phyloP scores from a whole-genome alignment of 176 grass and related monocot genomes.

The Phyllostachys edulis region DNA sequence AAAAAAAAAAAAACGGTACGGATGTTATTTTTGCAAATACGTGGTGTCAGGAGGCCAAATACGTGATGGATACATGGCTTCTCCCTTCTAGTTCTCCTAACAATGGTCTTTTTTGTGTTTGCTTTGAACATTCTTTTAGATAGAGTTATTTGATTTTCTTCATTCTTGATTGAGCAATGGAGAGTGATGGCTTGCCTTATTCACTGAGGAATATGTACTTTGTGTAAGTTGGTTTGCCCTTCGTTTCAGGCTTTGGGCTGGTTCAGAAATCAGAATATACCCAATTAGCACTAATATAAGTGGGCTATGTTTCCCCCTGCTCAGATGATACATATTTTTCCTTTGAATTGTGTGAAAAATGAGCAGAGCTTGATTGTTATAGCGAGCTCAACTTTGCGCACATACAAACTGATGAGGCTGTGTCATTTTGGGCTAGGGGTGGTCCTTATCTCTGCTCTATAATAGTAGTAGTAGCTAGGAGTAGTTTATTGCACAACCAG shows the following conservation, averaged over 20 bases:
- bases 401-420: neutral
- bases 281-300: neutral
- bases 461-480: neutral
- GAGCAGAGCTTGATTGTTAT: neutral
- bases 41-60: too few relatives aligned
- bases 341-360: neutral
- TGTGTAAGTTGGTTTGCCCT: too few relatives aligned
- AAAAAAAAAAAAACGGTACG: too few relatives aligned
- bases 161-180: constrained; percentile 11
- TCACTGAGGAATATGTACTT: neutral
- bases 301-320: neutral
- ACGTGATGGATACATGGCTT: too few relatives aligned
- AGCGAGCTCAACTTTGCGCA: neutral
- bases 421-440: neutral
- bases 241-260: too few relatives aligned
- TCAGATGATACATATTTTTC: neutral
- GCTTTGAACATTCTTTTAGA: neutral
- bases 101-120: neutral
- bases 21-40: too few relatives aligned
- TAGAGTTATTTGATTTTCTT: neutral
- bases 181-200: neutral
- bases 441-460: neutral
- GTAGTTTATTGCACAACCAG: constrained; percentile 6
- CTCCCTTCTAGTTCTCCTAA: neutral
- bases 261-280: too few relatives aligned